A percentile compares a stretch with the other conserved stretches of the same genome.
These are phyloP conservation scores for Fusarium sp. DNA, from an alignment of 2,329 filamentous ascomycete species.

Conservation along the genomic window DNA sequence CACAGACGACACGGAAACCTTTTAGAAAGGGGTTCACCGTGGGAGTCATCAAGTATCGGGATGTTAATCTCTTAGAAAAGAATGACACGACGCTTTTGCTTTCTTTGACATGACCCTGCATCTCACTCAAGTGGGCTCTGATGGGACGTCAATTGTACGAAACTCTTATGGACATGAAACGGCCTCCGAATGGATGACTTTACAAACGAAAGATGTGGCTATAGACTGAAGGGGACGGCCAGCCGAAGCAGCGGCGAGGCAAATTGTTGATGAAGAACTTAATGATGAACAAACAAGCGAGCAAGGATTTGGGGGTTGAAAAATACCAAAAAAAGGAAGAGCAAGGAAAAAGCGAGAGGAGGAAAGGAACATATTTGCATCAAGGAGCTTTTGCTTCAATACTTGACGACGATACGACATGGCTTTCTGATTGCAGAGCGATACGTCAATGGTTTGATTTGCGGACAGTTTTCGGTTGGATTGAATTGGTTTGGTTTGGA, in stretches of 20 bases:
- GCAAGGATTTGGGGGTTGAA: constrained; percentile 21
- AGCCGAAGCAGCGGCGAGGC: constrained; percentile 23
- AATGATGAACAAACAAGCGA: constrained; percentile 27
- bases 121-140: constrained; percentile 6
- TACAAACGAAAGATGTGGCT: constrained; percentile 29
- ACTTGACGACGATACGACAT: constrained; percentile 53
- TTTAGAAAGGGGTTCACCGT: constrained; percentile 44
- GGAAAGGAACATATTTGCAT: constrained; percentile 38
- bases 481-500: constrained; percentile 38
- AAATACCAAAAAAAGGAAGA: constrained; percentile 31
- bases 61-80: constrained; percentile 11
- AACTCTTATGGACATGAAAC: constrained; percentile 26
- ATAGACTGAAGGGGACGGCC: constrained; percentile 38
- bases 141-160: constrained; percentile 25
- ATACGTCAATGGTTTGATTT: constrained; percentile 46
- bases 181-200: constrained; percentile 27
- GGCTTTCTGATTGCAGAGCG: constrained; percentile 50
- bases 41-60: constrained; percentile 13
- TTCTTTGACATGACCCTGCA: constrained; percentile 18
- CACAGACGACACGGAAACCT: constrained; percentile 58
- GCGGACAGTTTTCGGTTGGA: constrained; percentile 22
- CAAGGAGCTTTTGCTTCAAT: constrained; percentile 41
- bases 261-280: constrained; percentile 31
- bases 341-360: constrained; percentile 17
- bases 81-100: constrained; percentile 17